phyloP scores from a whole-genome alignment of 169 alveolate genomes.

The Plasmodium gallinaceum region DNA sequence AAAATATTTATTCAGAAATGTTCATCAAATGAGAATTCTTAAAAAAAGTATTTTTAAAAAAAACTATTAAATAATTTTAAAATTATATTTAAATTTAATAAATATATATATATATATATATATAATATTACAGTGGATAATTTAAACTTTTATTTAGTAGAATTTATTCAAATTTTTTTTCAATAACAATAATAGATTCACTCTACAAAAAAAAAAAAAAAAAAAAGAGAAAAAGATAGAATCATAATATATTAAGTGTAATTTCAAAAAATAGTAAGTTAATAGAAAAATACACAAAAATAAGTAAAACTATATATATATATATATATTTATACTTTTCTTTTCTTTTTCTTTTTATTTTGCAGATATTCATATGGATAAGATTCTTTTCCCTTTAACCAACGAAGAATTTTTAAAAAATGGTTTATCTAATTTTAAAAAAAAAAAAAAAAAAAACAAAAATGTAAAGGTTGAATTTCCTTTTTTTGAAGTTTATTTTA shows the following conservation, averaged over 20 bases:
- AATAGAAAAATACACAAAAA: not conserved
- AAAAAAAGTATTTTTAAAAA: too few relatives aligned
- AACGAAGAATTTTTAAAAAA: conserved; percentile 21
- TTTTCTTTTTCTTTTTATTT: conserved; percentile 8
- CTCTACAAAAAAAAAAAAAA: conserved; percentile 6
- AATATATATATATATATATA: not conserved
- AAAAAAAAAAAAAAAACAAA: not conserved
- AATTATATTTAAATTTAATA: not conserved
- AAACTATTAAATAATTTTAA: not conserved
- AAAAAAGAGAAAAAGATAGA: not conserved
- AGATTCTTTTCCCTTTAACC: conserved; percentile 46
- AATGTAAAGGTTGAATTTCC: not conserved
- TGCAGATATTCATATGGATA: conserved; percentile 37
- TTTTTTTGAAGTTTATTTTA: not conserved
- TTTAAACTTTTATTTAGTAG: not conserved
- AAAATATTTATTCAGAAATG: not conserved
- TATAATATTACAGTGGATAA: not conserved
- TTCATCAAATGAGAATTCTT: not conserved
- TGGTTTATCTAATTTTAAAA: conserved; percentile 18
- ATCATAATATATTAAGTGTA: too few relatives aligned
- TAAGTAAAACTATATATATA: not conserved
- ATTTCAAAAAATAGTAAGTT: not conserved
- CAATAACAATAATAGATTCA: conserved; percentile 18
- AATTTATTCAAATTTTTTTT: conserved; percentile 33
- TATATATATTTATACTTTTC: not conserved